phyloP scores from a whole-genome alignment of 768 basidiomycete genomes.

The Tricholoma saponaceum region DNA sequence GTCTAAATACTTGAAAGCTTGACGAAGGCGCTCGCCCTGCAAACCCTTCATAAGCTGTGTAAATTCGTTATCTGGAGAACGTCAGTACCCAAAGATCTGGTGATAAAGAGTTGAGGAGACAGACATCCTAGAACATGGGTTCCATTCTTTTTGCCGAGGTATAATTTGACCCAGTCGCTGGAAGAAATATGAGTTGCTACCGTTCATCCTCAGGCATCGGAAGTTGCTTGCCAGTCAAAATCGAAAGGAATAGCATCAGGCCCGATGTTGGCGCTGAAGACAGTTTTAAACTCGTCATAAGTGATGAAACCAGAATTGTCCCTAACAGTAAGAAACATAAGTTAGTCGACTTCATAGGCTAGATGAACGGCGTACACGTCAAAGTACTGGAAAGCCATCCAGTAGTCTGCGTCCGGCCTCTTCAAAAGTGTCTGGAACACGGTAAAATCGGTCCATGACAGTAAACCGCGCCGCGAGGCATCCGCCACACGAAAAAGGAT shows the following conservation, averaged over 20 bases:
- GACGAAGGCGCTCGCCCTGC: slow-evolving; percentile 95
- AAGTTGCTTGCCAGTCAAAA: slow-evolving; percentile 71
- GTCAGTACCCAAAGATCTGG: background rate
- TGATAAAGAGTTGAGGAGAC: slow-evolving; percentile 23
- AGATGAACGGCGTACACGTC: slow-evolving; percentile 63
- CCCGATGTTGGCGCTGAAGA: slow-evolving; percentile 77
- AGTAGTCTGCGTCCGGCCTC: slow-evolving; percentile 94
- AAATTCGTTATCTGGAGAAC: slow-evolving; percentile 80
- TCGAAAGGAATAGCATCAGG: slow-evolving; percentile 88
- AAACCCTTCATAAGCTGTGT: slow-evolving; percentile 98
- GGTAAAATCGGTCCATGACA: slow-evolving; percentile 95
- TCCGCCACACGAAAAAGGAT: slow-evolving; percentile 91
- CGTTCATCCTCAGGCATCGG: background rate
- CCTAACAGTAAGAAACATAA: slow-evolving; percentile 33
- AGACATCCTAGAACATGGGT: slow-evolving; percentile 88
- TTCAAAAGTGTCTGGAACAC: slow-evolving; percentile 93
- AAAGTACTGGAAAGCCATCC: slow-evolving; percentile 95
- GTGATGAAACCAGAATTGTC: slow-evolving; percentile 91
- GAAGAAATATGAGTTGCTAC: slow-evolving; percentile 1
- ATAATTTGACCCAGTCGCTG: slow-evolving; percentile 95
- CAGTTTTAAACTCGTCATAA: slow-evolving; percentile 92
- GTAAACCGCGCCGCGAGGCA: slow-evolving; percentile 63
- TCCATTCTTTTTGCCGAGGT: slow-evolving; percentile 90
- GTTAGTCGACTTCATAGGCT: slow-evolving; percentile 3
- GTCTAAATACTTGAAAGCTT: slow-evolving; percentile 93